Conservation (phyloP, 306 rosid species). For the Carpinus fangiana region DNA sequence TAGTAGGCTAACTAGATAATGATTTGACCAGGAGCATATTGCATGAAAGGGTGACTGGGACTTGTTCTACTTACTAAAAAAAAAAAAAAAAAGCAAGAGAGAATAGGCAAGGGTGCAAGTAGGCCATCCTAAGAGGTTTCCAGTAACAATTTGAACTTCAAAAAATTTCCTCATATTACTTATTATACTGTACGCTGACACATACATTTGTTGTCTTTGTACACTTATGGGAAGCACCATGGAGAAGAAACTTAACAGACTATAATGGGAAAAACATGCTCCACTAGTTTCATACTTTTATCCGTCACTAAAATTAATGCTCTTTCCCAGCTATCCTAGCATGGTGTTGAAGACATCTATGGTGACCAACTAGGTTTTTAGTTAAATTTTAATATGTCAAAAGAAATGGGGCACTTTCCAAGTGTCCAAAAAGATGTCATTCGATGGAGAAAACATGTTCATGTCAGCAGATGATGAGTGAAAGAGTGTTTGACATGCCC, state of each 20-base stretch:
- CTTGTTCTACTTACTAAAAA: neutral
- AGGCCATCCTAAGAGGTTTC: neutral
- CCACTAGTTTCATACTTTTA: neutral
- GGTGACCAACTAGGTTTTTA: slow-evolving; percentile 1
- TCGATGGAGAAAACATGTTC: slow-evolving; percentile 13
- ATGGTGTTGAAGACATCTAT: slow-evolving; percentile 14
- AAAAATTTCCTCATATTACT: neutral
- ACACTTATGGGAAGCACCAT: neutral
- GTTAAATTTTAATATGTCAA: slow-evolving; percentile 2
- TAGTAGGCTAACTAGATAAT: neutral
- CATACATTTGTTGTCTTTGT: neutral
- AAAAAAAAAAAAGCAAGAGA: neutral
- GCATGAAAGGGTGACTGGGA: neutral
- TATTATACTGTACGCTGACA: neutral
- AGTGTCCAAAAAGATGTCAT: slow-evolving; percentile 6
- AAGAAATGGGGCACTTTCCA: slow-evolving; percentile 9
- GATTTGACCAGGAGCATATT: neutral
- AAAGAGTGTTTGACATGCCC: neutral
- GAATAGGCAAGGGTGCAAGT: neutral
- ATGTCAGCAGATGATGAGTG: slow-evolving; percentile 4
- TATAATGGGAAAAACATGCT: neutral
- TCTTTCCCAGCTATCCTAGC: slow-evolving; percentile 17
- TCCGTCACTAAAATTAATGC: neutral
- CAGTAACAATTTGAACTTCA: neutral
- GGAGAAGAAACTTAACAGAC: neutral